Percentiles rank a stretch among this genome's conserved stretches.
Conservation (phyloP, 306 rosid species). For the Quercus mongolica region DNA sequence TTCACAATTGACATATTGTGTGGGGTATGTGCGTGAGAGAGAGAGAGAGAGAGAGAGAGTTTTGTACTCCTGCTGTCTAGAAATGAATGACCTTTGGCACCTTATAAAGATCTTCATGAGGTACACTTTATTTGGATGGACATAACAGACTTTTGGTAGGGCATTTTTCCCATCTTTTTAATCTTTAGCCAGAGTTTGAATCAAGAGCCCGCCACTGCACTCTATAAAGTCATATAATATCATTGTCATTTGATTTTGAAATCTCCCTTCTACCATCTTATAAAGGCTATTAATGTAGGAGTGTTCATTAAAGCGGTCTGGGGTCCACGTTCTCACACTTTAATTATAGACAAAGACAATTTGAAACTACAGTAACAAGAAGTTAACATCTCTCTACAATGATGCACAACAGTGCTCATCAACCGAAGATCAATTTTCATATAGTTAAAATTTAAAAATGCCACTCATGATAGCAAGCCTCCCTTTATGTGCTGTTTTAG, state of each 20-base stretch:
- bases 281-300: not conserved
- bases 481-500: too few species aligned
- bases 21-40: not conserved
- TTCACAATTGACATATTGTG: not conserved
- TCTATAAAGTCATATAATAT: not conserved
- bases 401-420: not conserved
- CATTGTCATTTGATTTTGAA: constrained; percentile 4
- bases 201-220: constrained; percentile 16
- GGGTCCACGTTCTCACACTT: not conserved
- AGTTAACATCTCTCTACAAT: not conserved
- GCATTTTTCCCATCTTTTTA: not conserved
- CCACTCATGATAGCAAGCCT: too few species aligned
- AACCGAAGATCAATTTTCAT: not conserved
- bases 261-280: not conserved
- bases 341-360: not conserved
- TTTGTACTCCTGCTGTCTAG: not conserved
- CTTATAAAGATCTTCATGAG: not conserved
- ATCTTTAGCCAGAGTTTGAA: constrained; percentile 13
- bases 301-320: not conserved
- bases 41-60: not conserved
- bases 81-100: not conserved
- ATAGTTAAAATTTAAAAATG: not conserved
- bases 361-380: not conserved
- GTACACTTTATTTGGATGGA: not conserved
- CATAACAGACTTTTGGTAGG: too few species aligned